Conservation (phyloP, 345 rosid species). For the Eucalyptus erythrocorys region DNA sequence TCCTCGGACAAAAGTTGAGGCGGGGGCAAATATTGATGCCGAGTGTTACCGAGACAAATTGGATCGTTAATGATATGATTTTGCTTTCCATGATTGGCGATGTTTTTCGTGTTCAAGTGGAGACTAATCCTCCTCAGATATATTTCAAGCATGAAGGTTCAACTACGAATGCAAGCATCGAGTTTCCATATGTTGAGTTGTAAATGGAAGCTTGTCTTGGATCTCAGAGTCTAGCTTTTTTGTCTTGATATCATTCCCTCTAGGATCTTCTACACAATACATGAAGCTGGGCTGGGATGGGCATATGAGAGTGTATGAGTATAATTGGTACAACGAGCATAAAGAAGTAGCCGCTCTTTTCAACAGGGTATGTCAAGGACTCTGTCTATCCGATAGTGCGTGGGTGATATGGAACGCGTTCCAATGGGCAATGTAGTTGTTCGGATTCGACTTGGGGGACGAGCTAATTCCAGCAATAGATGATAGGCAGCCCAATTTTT, state of each 20-base stretch:
- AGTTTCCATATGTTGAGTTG: background rate
- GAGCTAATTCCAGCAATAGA: background rate
- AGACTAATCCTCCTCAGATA: background rate
- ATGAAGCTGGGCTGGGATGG: background rate
- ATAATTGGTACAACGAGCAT: background rate
- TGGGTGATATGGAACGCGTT: slow-evolving; percentile 17
- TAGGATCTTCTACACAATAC: background rate
- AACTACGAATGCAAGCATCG: background rate
- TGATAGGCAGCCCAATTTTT: background rate
- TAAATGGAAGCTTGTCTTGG: background rate
- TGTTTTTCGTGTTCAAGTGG: background rate
- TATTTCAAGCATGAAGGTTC: background rate
- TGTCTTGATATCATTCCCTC: background rate
- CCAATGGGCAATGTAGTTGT: slow-evolving; percentile 1
- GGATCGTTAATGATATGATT: background rate
- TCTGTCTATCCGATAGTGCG: slow-evolving; percentile 12
- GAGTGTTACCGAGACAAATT: background rate
- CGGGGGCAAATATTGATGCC: too few relatives aligned
- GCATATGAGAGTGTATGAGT: background rate
- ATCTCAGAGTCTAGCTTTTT: background rate
- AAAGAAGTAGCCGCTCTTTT: background rate
- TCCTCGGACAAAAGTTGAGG: too few relatives aligned
- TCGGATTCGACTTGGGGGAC: background rate
- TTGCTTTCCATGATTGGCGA: background rate
- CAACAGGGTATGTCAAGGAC: accelerated